These are phyloP conservation scores for Cercospora canescens DNA, from an alignment of 2,329 filamentous ascomycete genomes.

Conservation along the genomic window DNA sequence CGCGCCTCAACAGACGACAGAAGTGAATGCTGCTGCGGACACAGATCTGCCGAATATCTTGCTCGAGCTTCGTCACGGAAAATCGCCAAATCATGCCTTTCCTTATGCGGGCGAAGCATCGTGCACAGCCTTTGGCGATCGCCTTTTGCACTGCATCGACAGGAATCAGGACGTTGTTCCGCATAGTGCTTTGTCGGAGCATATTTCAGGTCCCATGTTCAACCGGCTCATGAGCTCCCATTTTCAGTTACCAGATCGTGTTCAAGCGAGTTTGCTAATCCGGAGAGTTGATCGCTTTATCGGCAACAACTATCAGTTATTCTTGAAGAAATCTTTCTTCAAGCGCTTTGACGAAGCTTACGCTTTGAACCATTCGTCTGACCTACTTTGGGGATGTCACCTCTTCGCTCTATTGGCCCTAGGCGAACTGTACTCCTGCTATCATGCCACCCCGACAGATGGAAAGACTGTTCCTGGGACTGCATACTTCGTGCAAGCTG, in stretches of 20 bases:
- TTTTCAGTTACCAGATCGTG: conserved; percentile 27
- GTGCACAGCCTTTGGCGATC: conserved; percentile 29
- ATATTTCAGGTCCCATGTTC: conserved; percentile 23
- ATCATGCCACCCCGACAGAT: conserved; percentile 35
- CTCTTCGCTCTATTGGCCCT: conserved; percentile 49
- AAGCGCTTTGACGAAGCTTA: conserved; percentile 43
- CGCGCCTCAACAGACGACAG: neutral
- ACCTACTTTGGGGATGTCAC: conserved; percentile 42
- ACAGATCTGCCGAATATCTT: conserved; percentile 28
- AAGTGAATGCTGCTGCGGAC: conserved; percentile 7
- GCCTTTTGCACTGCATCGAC: conserved; percentile 28
- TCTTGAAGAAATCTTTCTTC: conserved; percentile 42
- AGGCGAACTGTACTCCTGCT: conserved; percentile 48
- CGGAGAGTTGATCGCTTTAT: conserved; percentile 33
- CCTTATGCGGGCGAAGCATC: conserved; percentile 28
- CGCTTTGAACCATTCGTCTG: conserved; percentile 35
- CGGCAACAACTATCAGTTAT: conserved; percentile 45
- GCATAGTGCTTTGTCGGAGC: conserved; percentile 22
- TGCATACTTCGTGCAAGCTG: conserved; percentile 45
- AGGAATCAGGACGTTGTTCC: conserved; percentile 10
- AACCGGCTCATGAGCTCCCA: conserved; percentile 17
- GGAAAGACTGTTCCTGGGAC: conserved; percentile 44
- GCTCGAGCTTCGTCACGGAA: conserved; percentile 26
- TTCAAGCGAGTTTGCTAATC: conserved; percentile 28
- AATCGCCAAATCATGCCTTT: conserved; percentile 17